These are phyloP conservation scores for Eucalyptus curtisii DNA, from an alignment of 345 rosid species.

Conservation along the genomic window DNA sequence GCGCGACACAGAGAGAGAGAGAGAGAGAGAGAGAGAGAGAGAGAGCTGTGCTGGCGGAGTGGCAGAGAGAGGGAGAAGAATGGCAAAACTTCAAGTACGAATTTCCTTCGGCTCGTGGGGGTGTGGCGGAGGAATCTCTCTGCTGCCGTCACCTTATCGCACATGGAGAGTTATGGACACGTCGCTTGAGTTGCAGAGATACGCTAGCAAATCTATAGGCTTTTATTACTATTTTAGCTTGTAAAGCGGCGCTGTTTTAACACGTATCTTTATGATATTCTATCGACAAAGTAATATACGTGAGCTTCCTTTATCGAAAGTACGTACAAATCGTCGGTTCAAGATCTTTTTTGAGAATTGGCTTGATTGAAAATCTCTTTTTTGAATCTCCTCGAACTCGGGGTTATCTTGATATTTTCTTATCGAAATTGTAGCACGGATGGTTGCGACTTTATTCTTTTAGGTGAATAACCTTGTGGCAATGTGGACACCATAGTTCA, in stretches of 20 bases:
- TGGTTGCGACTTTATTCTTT: neutral
- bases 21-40: neutral
- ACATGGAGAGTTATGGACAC: neutral
- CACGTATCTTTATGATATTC: too few relatives aligned
- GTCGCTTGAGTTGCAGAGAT: neutral
- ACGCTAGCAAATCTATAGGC: neutral
- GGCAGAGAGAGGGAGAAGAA: neutral
- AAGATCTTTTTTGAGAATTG: neutral
- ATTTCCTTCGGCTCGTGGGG: neutral
- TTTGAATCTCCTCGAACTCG: neutral
- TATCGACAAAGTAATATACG: fast-evolving
- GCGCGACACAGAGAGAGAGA: neutral
- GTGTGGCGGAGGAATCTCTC: neutral
- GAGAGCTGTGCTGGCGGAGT: neutral
- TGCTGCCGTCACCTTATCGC: neutral
- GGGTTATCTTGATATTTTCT: neutral
- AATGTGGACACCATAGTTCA: neutral
- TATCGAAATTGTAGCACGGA: neutral
- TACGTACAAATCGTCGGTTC: neutral
- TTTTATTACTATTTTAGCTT: too few relatives aligned
- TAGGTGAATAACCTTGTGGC: neutral
- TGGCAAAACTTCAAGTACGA: neutral
- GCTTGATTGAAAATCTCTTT: neutral
- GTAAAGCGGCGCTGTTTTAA: too few relatives aligned
- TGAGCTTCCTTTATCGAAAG: neutral